These are phyloP conservation scores for Erysiphe pulchra DNA, from an alignment of 2,329 filamentous ascomycete genomes.

Conservation along the genomic window DNA sequence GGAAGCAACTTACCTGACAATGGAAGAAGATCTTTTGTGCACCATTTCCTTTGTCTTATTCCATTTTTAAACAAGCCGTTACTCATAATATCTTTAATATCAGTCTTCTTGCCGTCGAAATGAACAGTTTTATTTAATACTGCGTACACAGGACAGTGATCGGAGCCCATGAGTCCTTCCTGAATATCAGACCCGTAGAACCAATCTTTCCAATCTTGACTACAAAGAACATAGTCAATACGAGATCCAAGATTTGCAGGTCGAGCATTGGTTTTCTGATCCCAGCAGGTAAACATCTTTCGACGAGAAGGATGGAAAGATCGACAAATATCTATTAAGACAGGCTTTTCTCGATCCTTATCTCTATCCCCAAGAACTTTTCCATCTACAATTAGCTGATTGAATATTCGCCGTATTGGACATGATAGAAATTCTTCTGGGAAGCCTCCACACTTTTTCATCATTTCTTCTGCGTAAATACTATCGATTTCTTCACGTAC, in stretches of 20 bases:
- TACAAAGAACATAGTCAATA: constrained; percentile 85
- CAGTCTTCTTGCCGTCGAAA: constrained; percentile 20
- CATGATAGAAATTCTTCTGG: constrained; percentile 47
- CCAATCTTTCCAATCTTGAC: constrained; percentile 53
- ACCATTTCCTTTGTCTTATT: constrained; percentile 38
- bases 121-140: constrained; percentile 37
- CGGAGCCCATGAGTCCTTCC: constrained; percentile 78
- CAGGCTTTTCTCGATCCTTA: constrained; percentile 38
- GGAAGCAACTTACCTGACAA: constrained; percentile 64
- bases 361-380: constrained; percentile 41
- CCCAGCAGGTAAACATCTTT: constrained; percentile 97
- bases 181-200: constrained; percentile 66
- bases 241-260: constrained; percentile 79
- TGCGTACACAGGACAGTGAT: constrained; percentile 86
- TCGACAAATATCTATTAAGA: constrained; percentile 65
- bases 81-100: constrained; percentile 54
- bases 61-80: constrained; percentile 49
- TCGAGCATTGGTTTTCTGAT: constrained; percentile 82
- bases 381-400: constrained; percentile 57
- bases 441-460: constrained; percentile 41
- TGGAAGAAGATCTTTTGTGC: constrained; percentile 37
- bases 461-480: constrained; percentile 43
- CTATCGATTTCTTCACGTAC: constrained; percentile 38
- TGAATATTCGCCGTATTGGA: constrained; percentile 54
- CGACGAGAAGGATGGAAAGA: constrained; percentile 52